Percentiles rank a stretch among this genome's conserved stretches.
Conservation (phyloP, 495 filamentous ascomycete genomes). For the Neurospora tetrasperma region DNA sequence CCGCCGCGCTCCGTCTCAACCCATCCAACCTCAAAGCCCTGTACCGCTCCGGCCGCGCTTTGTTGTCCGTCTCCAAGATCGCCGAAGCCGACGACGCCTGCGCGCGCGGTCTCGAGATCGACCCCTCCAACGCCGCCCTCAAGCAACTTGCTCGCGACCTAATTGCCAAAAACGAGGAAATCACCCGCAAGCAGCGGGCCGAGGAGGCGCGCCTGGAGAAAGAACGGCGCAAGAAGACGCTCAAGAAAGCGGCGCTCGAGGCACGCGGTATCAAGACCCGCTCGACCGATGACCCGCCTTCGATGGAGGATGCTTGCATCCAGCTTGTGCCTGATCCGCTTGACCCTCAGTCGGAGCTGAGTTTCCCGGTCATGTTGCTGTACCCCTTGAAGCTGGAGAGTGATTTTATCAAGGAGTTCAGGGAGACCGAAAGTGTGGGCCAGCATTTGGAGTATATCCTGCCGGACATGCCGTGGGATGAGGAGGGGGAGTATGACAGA, state of each 20-base stretch:
- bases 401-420: slow-evolving; percentile 82
- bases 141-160: slow-evolving; percentile 44
- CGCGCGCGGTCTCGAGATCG: slow-evolving; percentile 56
- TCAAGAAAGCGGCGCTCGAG: slow-evolving; percentile 60
- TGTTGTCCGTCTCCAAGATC: slow-evolving; percentile 62
- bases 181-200: slow-evolving; percentile 25
- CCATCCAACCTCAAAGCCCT: slow-evolving; percentile 73
- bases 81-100: slow-evolving; percentile 68
- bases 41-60: slow-evolving; percentile 70
- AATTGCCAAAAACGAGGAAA: slow-evolving; percentile 29
- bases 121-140: slow-evolving; percentile 49
- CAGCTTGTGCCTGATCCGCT: slow-evolving; percentile 60
- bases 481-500: slow-evolving; percentile 49
- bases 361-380: slow-evolving; percentile 71
- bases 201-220: slow-evolving; percentile 42
- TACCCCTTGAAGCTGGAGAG: slow-evolving; percentile 69
- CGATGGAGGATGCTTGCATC: slow-evolving; percentile 70
- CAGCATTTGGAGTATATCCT: slow-evolving; percentile 76
- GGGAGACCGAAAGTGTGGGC: slow-evolving; percentile 56
- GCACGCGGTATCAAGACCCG: slow-evolving; percentile 60
- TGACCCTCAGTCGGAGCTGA: slow-evolving; percentile 56
- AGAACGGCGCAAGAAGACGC: slow-evolving; percentile 41
- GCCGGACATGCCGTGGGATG: slow-evolving; percentile 67
- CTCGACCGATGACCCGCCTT: slow-evolving; percentile 59
- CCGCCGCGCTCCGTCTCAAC: slow-evolving; percentile 67